These are phyloP conservation scores for Hyaloscypha hepaticicola DNA, from an alignment of 495 filamentous ascomycete species.

Conservation along the genomic window DNA sequence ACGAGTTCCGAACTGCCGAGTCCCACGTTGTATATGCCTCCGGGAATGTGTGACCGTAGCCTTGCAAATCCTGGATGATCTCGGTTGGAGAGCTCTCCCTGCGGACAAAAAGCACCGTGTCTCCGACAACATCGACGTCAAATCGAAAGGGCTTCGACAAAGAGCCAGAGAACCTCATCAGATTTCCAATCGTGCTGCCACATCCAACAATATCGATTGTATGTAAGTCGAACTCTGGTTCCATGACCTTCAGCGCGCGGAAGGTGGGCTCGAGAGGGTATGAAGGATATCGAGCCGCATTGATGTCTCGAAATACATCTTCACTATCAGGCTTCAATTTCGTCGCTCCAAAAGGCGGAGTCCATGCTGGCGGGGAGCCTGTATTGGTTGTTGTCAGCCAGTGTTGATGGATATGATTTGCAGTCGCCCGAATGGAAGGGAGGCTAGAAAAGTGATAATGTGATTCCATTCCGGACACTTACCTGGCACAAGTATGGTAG, in stretches of 20 bases:
- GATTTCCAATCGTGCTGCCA: slow-evolving; percentile 57
- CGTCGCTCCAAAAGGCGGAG: slow-evolving; percentile 37
- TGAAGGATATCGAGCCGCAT: slow-evolving; percentile 54
- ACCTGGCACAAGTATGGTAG: slow-evolving; percentile 43
- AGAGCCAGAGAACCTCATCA: slow-evolving; percentile 28
- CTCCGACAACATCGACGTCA: slow-evolving; percentile 55
- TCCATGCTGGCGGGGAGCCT: slow-evolving; percentile 51
- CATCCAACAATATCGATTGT: slow-evolving; percentile 62
- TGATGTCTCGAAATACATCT: slow-evolving; percentile 58
- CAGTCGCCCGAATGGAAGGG: too few relatives aligned
- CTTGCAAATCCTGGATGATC: slow-evolving; percentile 49
- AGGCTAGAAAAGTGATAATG: too few relatives aligned
- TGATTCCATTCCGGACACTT: too few relatives aligned
- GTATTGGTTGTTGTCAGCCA: background rate
- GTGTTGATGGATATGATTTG: too few relatives aligned
- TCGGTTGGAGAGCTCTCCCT: slow-evolving; percentile 54
- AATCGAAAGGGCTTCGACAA: slow-evolving; percentile 50
- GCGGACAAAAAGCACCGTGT: slow-evolving; percentile 62
- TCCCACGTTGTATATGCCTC: slow-evolving; percentile 64
- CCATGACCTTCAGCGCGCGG: slow-evolving; percentile 39
- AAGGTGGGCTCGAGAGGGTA: slow-evolving; percentile 62
- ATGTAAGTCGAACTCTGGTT: slow-evolving; percentile 38
- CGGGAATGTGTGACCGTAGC: slow-evolving; percentile 65
- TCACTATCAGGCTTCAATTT: slow-evolving; percentile 50
- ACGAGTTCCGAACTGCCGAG: slow-evolving; percentile 45